Evolutionary conservation across 768 basidiomycete genomes (phyloP).

Genomic region (Amyloporia xantha): DNA sequence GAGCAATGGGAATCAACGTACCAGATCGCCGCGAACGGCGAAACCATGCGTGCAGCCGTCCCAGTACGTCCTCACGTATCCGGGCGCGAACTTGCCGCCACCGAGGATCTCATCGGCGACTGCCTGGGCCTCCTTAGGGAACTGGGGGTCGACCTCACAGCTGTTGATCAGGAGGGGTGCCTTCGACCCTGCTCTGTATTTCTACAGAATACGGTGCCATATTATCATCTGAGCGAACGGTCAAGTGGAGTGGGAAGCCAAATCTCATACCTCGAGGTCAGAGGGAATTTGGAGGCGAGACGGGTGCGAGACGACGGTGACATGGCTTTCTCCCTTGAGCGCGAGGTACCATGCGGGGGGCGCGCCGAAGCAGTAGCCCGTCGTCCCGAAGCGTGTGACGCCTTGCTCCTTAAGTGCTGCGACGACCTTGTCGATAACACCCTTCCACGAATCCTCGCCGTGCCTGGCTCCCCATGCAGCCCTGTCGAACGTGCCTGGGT

Average conservation of each 20-base stretch:
- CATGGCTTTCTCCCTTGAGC: constrained; percentile 45
- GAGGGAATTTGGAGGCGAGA: constrained; percentile 51
- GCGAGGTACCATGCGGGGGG: constrained; percentile 60
- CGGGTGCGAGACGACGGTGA: constrained; percentile 49
- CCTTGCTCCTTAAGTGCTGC: constrained; percentile 51
- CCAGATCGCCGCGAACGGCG: constrained; percentile 35
- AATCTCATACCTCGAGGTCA: constrained; percentile 49
- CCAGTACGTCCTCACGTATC: constrained; percentile 30
- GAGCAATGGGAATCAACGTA: constrained; percentile 20
- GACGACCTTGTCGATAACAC: constrained; percentile 49
- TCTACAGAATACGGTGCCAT: constrained; percentile 22
- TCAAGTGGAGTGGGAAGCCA: not conserved
- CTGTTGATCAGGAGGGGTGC: constrained; percentile 65
- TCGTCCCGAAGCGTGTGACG: constrained; percentile 49
- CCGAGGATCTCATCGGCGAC: constrained; percentile 33
- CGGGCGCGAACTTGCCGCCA: constrained; percentile 29
- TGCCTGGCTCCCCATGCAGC: constrained; percentile 30
- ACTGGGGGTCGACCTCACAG: constrained; percentile 45
- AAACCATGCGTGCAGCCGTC: constrained; percentile 24
- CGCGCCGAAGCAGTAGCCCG: constrained; percentile 67
- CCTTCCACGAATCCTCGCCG: constrained; percentile 20
- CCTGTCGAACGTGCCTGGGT: constrained; percentile 22
- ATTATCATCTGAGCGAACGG: not conserved
- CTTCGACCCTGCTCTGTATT: constrained; percentile 37
- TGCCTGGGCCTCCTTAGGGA: constrained; percentile 40